Percentiles rank a stretch among this genome's conserved stretches.
phyloP scores from a whole-genome alignment of 75 land plant species.

The Cunninghamia lanceolata region DNA sequence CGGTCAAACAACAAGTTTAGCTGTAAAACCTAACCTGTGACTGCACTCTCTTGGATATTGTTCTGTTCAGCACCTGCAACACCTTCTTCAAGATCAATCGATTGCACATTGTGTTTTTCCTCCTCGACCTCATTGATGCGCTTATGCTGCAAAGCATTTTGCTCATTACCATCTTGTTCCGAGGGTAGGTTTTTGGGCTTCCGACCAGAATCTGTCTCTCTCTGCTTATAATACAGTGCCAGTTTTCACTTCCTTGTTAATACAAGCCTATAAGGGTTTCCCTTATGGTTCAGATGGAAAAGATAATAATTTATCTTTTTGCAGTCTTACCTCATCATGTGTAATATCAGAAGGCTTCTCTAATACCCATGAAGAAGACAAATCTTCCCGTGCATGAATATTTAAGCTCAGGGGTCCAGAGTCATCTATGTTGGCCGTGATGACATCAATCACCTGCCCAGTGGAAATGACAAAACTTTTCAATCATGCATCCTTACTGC shows the following conservation, averaged over 20 bases:
- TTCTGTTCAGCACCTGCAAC: background rate
- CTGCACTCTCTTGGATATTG: background rate
- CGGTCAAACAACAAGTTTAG: background rate
- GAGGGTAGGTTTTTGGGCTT: background rate
- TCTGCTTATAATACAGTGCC: background rate
- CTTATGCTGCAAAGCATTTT: background rate
- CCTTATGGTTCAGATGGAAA: background rate
- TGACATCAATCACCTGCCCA: conserved; percentile 71
- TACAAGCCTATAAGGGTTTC: conserved; percentile 1
- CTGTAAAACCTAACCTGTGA: background rate
- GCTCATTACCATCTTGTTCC: background rate
- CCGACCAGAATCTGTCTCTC: background rate
- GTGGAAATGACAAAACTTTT: background rate
- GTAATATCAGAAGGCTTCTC: conserved; percentile 25
- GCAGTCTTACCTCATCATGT: background rate
- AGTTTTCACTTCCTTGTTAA: background rate
- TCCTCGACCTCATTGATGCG: background rate
- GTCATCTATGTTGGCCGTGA: conserved; percentile 51
- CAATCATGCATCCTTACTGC: background rate
- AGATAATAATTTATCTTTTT: background rate
- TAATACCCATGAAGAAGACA: conserved; percentile 82
- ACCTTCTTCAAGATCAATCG: background rate
- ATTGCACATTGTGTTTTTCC: background rate
- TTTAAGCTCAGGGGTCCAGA: conserved; percentile 77
- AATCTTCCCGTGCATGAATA: conserved; percentile 52